These are phyloP conservation scores for Fistulifera solaris DNA, from an alignment of 108 stramenopile species.

Conservation along the genomic window DNA sequence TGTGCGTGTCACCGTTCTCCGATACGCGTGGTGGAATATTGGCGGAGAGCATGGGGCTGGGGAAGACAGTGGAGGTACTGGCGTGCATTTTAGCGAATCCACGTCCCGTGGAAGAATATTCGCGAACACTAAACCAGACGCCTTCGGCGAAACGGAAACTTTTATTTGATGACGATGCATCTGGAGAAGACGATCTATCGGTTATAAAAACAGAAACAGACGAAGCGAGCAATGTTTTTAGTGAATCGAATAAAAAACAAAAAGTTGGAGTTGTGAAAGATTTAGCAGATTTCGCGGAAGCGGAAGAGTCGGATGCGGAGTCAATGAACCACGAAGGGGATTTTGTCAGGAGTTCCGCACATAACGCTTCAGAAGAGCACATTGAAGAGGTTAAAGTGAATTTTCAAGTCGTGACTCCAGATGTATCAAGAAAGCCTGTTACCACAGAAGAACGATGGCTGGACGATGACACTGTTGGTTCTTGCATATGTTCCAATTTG, in stretches of 20 bases:
- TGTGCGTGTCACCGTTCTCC: not conserved
- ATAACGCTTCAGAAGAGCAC: not conserved
- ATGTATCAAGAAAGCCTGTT: not conserved
- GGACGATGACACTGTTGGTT: constrained; percentile 13
- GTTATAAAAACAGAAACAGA: not conserved
- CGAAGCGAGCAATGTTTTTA: not conserved
- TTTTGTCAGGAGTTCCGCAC: not conserved
- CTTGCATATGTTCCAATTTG: constrained; percentile 30
- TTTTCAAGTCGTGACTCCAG: not conserved
- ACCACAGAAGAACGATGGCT: constrained; percentile 12
- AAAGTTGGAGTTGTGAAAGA: not conserved
- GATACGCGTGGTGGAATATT: constrained; percentile 41
- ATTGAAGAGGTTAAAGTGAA: not conserved
- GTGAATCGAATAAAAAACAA: not conserved
- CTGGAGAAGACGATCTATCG: not conserved
- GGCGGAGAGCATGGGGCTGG: constrained; percentile 61
- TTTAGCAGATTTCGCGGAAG: not conserved
- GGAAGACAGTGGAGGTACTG: constrained; percentile 52
- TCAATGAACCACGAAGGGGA: not conserved
- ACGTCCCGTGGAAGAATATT: constrained; percentile 5
- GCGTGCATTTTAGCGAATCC: constrained; percentile 50
- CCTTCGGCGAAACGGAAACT: not conserved
- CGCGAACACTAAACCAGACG: no score
- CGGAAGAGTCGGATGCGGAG: constrained; percentile 1
- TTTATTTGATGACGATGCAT: no score